These are phyloP conservation scores for Cucurbita argyrosperma DNA, from an alignment of 306 rosid species.

Conservation along the genomic window DNA sequence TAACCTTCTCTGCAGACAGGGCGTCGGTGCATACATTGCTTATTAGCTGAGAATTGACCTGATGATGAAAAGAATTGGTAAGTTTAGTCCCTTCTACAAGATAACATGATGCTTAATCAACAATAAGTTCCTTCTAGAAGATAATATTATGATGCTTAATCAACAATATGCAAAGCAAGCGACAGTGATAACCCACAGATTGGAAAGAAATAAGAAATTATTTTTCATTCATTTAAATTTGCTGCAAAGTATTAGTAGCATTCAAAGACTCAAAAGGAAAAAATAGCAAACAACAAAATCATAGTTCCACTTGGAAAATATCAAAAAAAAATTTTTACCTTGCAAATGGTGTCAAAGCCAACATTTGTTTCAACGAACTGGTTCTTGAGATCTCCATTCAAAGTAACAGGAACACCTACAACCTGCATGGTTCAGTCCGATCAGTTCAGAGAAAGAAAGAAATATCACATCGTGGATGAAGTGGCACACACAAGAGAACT, in stretches of 20 bases:
- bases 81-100: background rate
- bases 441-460: background rate
- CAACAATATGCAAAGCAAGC: background rate
- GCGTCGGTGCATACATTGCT: slow-evolving; percentile 97
- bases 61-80: slow-evolving; percentile 1
- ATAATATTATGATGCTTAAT: too few species aligned
- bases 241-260: background rate
- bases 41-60: slow-evolving; percentile 98
- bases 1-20: slow-evolving; percentile 96
- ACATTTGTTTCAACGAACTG: slow-evolving; percentile 94
- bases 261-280: background rate
- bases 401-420: slow-evolving; percentile 96
- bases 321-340: slow-evolving; percentile 39
- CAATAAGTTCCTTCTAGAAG: background rate
- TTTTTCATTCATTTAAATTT: background rate
- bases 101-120: slow-evolving; percentile 3
- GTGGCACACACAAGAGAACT: background rate
- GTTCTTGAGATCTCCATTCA: slow-evolving; percentile 95
- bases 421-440: slow-evolving; percentile 35
- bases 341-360: slow-evolving; percentile 92
- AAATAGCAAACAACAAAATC: background rate
- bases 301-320: background rate
- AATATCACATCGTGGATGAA: background rate
- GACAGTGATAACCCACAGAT: background rate
- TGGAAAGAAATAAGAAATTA: background rate